phyloP scores from a whole-genome alignment of 208 protist genomes.

The Wallacemonas sp. region DNA sequence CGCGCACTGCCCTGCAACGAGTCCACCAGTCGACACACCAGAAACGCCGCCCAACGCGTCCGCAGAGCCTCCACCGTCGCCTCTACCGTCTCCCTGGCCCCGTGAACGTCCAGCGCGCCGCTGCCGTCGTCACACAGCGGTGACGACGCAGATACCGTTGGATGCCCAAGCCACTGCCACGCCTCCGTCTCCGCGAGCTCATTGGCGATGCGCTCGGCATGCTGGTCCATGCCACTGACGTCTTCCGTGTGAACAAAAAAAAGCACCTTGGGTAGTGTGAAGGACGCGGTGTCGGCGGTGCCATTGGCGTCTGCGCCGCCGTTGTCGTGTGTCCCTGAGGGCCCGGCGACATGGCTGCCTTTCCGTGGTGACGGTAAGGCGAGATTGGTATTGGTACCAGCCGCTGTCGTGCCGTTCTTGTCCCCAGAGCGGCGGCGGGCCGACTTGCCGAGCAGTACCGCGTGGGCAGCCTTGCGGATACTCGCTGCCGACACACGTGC shows the following conservation, averaged over 20 bases:
- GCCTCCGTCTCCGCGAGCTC: neutral
- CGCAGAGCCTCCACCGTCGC: neutral
- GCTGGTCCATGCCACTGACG: slow-evolving; percentile 22
- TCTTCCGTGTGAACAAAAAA: slow-evolving; percentile 61
- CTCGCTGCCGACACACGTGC: neutral
- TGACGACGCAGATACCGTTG: too few relatives aligned
- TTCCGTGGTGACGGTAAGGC: neutral
- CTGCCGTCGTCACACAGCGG: neutral
- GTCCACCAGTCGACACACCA: slow-evolving; percentile 15
- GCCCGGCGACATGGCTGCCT: slow-evolving; percentile 6
- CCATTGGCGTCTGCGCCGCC: neutral
- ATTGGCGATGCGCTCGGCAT: neutral
- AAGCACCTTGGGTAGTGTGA: slow-evolving; percentile 56
- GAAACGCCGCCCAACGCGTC: slow-evolving; percentile 3
- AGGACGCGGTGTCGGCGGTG: neutral
- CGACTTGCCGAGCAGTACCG: neutral
- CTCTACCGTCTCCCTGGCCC: neutral
- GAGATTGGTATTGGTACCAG: neutral
- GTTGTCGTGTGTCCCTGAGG: neutral
- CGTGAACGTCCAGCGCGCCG: neutral
- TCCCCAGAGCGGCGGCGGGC: slow-evolving; percentile 5
- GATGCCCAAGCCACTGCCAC: slow-evolving; percentile 13
- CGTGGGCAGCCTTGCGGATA: neutral
- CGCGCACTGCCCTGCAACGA: slow-evolving; percentile 4
- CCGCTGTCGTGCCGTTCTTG: neutral